Percentiles rank a stretch among this genome's conserved stretches.
Evolutionary conservation across 208 protist species (phyloP).

Genomic region (Leishmania mexicana): DNA sequence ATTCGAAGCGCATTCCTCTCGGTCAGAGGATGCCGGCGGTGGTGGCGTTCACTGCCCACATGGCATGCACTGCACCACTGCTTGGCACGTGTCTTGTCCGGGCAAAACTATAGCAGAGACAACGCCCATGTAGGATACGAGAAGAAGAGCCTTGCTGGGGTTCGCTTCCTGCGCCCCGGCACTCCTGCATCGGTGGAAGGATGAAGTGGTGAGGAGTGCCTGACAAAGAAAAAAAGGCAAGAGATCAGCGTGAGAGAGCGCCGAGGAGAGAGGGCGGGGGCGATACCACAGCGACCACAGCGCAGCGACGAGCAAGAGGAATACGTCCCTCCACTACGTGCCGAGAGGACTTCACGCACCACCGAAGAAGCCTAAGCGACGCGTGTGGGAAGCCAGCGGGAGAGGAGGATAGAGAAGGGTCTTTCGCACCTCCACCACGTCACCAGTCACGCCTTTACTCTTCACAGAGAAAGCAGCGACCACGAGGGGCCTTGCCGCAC

Average conservation of each 20-base stretch:
- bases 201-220: background rate
- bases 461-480: slow-evolving; percentile 75
- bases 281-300: background rate
- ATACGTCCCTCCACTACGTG: background rate
- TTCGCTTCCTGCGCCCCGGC: background rate
- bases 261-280: background rate
- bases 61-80: background rate
- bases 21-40: background rate
- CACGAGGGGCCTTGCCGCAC: slow-evolving; percentile 58
- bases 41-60: background rate
- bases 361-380: background rate
- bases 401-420: background rate
- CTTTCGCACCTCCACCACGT: background rate
- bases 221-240: background rate
- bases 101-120: background rate
- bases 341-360: background rate
- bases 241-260: background rate
- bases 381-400: background rate
- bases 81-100: background rate
- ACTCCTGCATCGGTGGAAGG: background rate
- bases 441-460: background rate
- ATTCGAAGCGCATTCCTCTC: background rate
- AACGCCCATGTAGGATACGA: background rate
- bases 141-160: too few species aligned
- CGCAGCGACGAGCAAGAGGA: background rate